phyloP scores from a whole-genome alignment of 2,329 filamentous ascomycete genomes.

The Plenodomus biglobosus region DNA sequence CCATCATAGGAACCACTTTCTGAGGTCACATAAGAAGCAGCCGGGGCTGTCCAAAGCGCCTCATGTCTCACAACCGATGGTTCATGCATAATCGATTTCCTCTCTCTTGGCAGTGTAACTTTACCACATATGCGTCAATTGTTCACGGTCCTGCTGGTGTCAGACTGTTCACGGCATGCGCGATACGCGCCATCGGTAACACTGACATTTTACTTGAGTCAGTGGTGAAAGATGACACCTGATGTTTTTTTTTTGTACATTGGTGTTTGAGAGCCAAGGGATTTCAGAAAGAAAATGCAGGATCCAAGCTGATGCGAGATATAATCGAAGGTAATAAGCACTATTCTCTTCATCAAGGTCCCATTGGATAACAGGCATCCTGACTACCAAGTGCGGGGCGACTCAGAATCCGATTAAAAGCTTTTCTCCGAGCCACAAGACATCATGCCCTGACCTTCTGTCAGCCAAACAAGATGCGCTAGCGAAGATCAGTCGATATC shows the following conservation, averaged over 20 bases:
- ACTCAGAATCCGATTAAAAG: slow-evolving; percentile 2
- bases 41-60: slow-evolving; percentile 1
- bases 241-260: background rate
- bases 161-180: slow-evolving; percentile 5
- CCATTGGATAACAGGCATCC: slow-evolving; percentile 11
- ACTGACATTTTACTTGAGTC: background rate
- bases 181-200: slow-evolving; percentile 7
- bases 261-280: background rate
- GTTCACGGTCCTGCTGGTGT: slow-evolving; percentile 10
- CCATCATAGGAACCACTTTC: background rate
- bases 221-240: background rate
- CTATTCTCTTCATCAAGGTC: slow-evolving; percentile 13
- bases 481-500: slow-evolving; percentile 9
- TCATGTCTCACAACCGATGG: slow-evolving; percentile 11
- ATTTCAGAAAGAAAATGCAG: background rate
- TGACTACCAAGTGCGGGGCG: slow-evolving; percentile 10
- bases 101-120: slow-evolving; percentile 13
- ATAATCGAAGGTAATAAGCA: background rate
- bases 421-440: slow-evolving; percentile 5
- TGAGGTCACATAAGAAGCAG: background rate
- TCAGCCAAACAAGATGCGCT: slow-evolving; percentile 15
- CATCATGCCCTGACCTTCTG: slow-evolving; percentile 6
- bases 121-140: slow-evolving; percentile 5
- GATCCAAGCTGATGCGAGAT: slow-evolving; percentile 6
- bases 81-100: slow-evolving; percentile 8